Percentiles rank a stretch among this genome's conserved stretches.
Conservation (phyloP, 192 early-diverging fungal genomes). For the Backusella westeae region DNA sequence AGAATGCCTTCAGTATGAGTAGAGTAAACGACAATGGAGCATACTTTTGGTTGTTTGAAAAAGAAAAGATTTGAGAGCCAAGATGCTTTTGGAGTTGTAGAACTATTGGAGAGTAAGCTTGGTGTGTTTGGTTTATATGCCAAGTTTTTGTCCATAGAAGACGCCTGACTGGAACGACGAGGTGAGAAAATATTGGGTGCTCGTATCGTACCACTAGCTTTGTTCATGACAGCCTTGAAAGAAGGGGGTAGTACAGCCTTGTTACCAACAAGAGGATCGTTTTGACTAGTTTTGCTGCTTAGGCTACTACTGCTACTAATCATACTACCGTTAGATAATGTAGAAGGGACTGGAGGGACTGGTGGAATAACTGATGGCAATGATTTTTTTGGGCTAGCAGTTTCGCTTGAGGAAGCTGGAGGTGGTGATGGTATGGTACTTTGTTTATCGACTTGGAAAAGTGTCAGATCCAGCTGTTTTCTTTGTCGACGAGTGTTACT, state of each 20-base stretch:
- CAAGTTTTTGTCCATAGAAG: not conserved
- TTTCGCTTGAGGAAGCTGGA: not conserved
- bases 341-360: not conserved
- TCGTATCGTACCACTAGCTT: not conserved
- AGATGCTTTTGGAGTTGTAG: constrained; percentile 10
- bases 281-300: not conserved
- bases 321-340: constrained; percentile 22
- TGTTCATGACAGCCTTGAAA: constrained; percentile 3
- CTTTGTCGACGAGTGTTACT: constrained; percentile 8
- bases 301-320: constrained; percentile 20
- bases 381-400: not conserved
- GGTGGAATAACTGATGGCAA: not conserved
- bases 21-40: constrained; percentile 14
- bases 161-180: constrained; percentile 20
- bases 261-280: not conserved
- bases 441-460: constrained; percentile 16
- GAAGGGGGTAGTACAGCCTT: not conserved
- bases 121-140: constrained; percentile 19
- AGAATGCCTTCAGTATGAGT: not conserved
- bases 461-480: constrained; percentile 29
- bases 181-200: not conserved
- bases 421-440: not conserved
- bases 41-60: constrained; percentile 32
- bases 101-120: constrained; percentile 27
- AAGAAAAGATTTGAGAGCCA: constrained; percentile 28